Evolutionary conservation across 495 filamentous ascomycete species (phyloP).

Genomic region (Aspergillus affinis): DNA sequence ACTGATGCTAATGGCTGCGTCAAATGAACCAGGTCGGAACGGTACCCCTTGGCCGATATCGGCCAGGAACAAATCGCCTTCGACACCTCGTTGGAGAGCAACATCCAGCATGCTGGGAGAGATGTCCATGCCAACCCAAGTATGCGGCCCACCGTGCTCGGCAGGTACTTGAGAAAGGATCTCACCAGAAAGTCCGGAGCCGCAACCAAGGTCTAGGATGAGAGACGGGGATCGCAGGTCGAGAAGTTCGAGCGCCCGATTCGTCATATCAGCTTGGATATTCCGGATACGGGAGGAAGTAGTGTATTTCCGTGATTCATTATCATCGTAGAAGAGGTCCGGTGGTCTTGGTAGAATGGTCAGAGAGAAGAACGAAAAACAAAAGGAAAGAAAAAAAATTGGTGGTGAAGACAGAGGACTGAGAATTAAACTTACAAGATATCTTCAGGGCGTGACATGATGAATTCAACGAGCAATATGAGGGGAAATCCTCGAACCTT

Average conservation of each 20-base stretch:
- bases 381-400: not conserved
- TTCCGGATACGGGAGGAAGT: slow-evolving; percentile 91
- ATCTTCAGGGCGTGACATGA: slow-evolving; percentile 96
- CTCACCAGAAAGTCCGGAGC: slow-evolving; percentile 90
- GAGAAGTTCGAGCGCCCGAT: slow-evolving; percentile 88
- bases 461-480: slow-evolving; percentile 24
- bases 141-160: slow-evolving; percentile 79
- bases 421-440: slow-evolving; percentile 59
- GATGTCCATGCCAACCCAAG: slow-evolving; percentile 94
- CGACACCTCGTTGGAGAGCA: slow-evolving; percentile 85
- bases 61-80: slow-evolving; percentile 87
- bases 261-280: slow-evolving; percentile 92
- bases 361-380: not conserved
- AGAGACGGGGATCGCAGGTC: slow-evolving; percentile 75
- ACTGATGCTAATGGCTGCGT: slow-evolving; percentile 90
- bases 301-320: slow-evolving; percentile 95
- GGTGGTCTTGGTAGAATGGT: slow-evolving; percentile 60
- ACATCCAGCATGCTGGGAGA: slow-evolving; percentile 90
- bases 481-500: not conserved
- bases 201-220: slow-evolving; percentile 94
- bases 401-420: not conserved
- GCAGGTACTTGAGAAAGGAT: slow-evolving; percentile 69
- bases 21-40: slow-evolving; percentile 88
- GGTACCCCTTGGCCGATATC: slow-evolving; percentile 96
- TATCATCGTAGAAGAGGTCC: slow-evolving; percentile 95